phyloP scores from a whole-genome alignment of 768 basidiomycete genomes.

The Boletus rubropictus region DNA sequence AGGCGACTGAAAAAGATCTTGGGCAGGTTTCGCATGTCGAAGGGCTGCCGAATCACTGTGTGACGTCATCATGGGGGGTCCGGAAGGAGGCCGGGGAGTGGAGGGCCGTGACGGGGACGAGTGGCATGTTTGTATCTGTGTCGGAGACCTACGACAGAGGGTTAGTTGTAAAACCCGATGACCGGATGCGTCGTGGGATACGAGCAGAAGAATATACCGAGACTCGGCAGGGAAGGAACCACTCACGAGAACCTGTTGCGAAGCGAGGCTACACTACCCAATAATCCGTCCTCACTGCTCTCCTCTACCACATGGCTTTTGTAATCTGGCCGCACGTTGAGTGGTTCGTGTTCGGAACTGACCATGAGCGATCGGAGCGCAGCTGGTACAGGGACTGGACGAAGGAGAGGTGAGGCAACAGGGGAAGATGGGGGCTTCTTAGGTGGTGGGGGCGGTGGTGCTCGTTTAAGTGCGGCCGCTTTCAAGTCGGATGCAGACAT shows the following conservation, averaged over 20 bases:
- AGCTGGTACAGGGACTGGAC: conserved; percentile 43
- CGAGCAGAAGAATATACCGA: not conserved
- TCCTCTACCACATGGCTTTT: conserved; percentile 6
- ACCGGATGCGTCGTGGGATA: not conserved
- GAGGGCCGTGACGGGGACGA: conserved; percentile 15
- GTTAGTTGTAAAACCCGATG: not conserved
- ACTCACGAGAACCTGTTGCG: conserved; percentile 48
- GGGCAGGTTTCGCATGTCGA: conserved; percentile 14
- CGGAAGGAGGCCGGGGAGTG: conserved; percentile 13
- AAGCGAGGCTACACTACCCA: conserved; percentile 36
- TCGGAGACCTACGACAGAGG: conserved; percentile 9
- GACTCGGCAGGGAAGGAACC: not conserved
- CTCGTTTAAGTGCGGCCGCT: conserved; percentile 35
- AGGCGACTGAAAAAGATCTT: conserved; percentile 4
- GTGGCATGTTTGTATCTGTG: not conserved
- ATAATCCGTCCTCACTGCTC: conserved; percentile 11
- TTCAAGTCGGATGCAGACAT: conserved; percentile 54
- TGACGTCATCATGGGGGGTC: conserved; percentile 16
- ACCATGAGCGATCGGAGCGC: conserved; percentile 15
- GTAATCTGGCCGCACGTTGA: not conserved
- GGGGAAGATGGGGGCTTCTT: conserved; percentile 37
- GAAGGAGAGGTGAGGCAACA: conserved; percentile 44
- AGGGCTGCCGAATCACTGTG: conserved; percentile 17
- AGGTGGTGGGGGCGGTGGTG: conserved; percentile 57
- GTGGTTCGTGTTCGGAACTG: conserved; percentile 18